These are phyloP conservation scores for Botryococcus braunii DNA, from an alignment of 163 green algal species.

Conservation along the genomic window DNA sequence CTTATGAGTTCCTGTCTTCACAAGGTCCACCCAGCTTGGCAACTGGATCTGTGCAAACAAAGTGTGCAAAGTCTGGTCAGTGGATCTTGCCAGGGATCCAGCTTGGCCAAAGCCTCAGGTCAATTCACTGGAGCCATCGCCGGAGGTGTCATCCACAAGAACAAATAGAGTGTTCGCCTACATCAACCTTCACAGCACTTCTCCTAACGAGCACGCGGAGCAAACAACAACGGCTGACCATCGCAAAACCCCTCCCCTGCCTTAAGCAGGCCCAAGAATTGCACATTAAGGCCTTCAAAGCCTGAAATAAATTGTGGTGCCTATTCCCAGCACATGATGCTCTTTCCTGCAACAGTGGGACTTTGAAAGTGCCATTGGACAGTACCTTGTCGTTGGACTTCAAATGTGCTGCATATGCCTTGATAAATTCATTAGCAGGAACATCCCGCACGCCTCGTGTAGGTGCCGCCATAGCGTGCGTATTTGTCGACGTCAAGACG, in stretches of 20 bases:
- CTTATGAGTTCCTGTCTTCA: constrained; percentile 96
- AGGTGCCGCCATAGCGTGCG: constrained; percentile 3
- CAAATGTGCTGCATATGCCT: constrained; percentile 82
- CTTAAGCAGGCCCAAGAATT: not conserved
- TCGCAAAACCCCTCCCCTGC: not conserved
- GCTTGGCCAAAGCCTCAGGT: constrained; percentile 9
- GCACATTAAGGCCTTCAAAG: not conserved
- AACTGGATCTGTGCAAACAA: constrained; percentile 71
- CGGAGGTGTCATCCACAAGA: not conserved
- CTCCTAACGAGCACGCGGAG: too few relatives aligned
- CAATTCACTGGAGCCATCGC: not conserved
- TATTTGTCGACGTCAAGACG: not conserved
- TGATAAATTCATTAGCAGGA: constrained; percentile 77
- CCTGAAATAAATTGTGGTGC: too few relatives aligned
- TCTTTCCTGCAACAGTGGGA: too few relatives aligned
- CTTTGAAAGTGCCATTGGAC: too few relatives aligned
- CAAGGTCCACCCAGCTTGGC: constrained; percentile 85
- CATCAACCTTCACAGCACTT: too few relatives aligned
- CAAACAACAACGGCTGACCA: not conserved
- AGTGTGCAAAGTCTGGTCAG: too few relatives aligned
- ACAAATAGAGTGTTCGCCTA: not conserved
- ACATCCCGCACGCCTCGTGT: constrained; percentile 65
- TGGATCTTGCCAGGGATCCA: too few relatives aligned
- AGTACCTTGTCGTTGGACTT: constrained; percentile 94
- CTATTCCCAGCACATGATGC: too few relatives aligned